These are phyloP conservation scores for Telfairia occidentalis DNA, from an alignment of 331 rosid species.

Conservation along the genomic window DNA sequence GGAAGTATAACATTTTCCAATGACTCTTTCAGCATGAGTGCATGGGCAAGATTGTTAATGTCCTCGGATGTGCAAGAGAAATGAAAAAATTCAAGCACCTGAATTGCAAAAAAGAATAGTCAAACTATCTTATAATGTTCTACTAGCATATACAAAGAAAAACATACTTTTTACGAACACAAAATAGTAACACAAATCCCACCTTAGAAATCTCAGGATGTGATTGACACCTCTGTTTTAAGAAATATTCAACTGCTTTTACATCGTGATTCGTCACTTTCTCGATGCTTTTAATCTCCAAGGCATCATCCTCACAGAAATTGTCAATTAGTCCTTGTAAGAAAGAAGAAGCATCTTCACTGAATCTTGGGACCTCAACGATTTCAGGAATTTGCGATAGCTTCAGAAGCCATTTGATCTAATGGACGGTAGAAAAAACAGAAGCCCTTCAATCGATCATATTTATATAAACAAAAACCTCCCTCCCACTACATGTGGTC, in stretches of 20 bases:
- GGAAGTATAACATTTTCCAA: conserved; percentile 49
- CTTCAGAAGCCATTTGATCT: conserved; percentile 74
- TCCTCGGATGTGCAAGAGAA: conserved; percentile 95
- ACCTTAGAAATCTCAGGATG: conserved; percentile 68
- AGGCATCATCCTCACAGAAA: conserved; percentile 47
- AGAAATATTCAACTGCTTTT: conserved; percentile 84
- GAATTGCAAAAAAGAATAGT: conserved; percentile 1
- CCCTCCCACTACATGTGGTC: neutral
- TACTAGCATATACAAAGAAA: conserved; percentile 3
- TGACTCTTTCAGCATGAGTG: conserved; percentile 73
- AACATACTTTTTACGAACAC: neutral
- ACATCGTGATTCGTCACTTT: conserved; percentile 79
- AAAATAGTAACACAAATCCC: conserved; percentile 5
- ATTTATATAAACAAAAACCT: neutral
- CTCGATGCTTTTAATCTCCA: conserved; percentile 64
- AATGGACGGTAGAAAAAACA: conserved; percentile 9
- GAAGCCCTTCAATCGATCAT: neutral
- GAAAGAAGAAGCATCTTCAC: conserved; percentile 40
- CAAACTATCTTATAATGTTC: neutral
- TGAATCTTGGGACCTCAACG: conserved; percentile 59
- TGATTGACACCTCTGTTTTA: conserved; percentile 64
- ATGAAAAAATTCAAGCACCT: conserved; percentile 91
- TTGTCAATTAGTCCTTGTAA: conserved; percentile 46
- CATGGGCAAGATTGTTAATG: conserved; percentile 88
- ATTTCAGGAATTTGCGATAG: conserved; percentile 62